These are phyloP conservation scores for Myxozyma neglecta DNA, from an alignment of 805 yeast species.

Conservation along the genomic window DNA sequence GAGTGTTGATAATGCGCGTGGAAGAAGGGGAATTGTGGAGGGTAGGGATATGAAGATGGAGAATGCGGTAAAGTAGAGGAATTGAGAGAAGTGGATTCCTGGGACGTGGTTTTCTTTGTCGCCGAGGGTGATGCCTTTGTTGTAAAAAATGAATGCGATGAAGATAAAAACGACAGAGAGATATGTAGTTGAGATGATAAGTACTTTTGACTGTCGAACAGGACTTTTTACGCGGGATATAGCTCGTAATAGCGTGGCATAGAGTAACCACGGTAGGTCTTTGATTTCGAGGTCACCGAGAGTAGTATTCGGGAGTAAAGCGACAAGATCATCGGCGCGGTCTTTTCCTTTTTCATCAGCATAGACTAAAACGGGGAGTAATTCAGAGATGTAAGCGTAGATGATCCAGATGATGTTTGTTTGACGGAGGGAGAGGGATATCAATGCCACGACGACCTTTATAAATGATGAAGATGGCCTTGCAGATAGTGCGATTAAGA, in stretches of 20 bases:
- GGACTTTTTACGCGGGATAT: not conserved
- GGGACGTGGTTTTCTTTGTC: constrained; percentile 83
- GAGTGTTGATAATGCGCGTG: constrained; percentile 6
- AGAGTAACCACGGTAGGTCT: not conserved
- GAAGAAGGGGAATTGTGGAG: constrained; percentile 55
- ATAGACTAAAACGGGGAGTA: not conserved
- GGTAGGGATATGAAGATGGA: constrained; percentile 69
- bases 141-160: constrained; percentile 56
- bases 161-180: constrained; percentile 44
- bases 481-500: constrained; percentile 43
- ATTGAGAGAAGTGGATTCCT: constrained; percentile 72
- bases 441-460: not conserved
- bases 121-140: constrained; percentile 76
- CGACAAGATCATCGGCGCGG: constrained; percentile 8
- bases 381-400: constrained; percentile 11
- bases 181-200: constrained; percentile 1
- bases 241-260: not conserved
- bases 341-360: constrained; percentile 18
- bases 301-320: constrained; percentile 3
- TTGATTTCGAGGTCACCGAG: not conserved
- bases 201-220: not conserved
- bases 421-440: constrained; percentile 67
- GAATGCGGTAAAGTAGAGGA: constrained; percentile 74
- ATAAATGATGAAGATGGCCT: not conserved
- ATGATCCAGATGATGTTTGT: constrained; percentile 85